Conservation (phyloP, 2,329 filamentous ascomycete genomes). For the Cladobotryum protrusum region DNA sequence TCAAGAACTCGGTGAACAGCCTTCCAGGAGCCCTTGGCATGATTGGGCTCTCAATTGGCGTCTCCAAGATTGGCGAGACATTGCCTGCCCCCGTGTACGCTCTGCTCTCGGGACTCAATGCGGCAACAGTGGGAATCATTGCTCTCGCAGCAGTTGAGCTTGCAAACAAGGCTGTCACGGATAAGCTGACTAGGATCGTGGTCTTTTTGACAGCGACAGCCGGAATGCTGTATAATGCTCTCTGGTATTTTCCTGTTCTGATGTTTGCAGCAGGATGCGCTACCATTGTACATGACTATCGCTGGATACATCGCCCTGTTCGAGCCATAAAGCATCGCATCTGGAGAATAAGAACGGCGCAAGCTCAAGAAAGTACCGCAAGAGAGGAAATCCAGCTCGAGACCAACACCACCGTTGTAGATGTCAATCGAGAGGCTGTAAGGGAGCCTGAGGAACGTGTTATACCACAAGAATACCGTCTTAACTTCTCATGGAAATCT, state of each 20-base stretch:
- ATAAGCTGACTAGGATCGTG: conserved; percentile 54
- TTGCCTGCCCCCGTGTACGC: conserved; percentile 61
- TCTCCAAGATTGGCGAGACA: conserved; percentile 51
- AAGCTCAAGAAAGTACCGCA: background rate
- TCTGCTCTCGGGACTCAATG: conserved; percentile 64
- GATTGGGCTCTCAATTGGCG: conserved; percentile 60
- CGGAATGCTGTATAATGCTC: conserved; percentile 62
- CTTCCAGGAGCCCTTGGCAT: conserved; percentile 65
- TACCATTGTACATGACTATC: conserved; percentile 51
- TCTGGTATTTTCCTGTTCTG: conserved; percentile 69
- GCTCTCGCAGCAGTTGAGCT: conserved; percentile 63
- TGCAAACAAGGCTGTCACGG: conserved; percentile 60
- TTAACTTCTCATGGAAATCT: conserved; percentile 39
- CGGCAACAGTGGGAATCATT: conserved; percentile 66
- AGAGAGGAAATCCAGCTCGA: too few relatives aligned
- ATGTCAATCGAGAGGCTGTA: background rate
- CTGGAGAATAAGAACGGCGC: too few relatives aligned
- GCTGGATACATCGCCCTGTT: conserved; percentile 38
- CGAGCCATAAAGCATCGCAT: background rate
- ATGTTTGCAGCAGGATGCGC: conserved; percentile 49
- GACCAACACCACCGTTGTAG: too few relatives aligned
- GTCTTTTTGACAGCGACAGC: conserved; percentile 59
- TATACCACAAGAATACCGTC: conserved; percentile 22
- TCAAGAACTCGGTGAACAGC: conserved; percentile 26
- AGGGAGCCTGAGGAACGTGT: conserved; percentile 21